Evolutionary conservation across 108 stramenopile species (phyloP).

Genomic region (Seminavis robusta): DNA sequence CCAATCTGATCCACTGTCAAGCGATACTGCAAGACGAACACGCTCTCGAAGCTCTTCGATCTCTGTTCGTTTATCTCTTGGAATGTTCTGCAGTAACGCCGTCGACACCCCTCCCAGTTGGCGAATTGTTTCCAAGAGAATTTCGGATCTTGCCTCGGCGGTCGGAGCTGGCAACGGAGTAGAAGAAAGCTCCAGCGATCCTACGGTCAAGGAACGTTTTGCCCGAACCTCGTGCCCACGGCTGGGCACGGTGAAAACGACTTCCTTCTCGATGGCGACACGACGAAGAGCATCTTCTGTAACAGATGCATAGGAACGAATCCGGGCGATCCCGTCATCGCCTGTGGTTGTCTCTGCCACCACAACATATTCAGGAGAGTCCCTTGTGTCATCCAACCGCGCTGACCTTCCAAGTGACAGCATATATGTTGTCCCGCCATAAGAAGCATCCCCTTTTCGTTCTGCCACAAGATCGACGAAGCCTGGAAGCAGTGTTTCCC

Average conservation of each 20-base stretch:
- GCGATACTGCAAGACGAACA: constrained; percentile 23
- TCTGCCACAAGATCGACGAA: constrained; percentile 62
- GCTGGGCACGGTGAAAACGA: constrained; percentile 47
- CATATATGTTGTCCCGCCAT: constrained; percentile 52
- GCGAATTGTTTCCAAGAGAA: constrained; percentile 42
- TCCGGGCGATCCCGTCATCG: constrained; percentile 54
- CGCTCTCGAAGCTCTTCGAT: constrained; percentile 35
- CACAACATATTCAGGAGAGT: constrained; percentile 32
- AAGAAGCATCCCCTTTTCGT: constrained; percentile 55
- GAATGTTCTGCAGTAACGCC: constrained; percentile 29
- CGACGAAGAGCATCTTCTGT: constrained; percentile 14
- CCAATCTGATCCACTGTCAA: constrained; percentile 21
- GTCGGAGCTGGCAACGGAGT: constrained; percentile 41
- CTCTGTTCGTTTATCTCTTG: constrained; percentile 20
- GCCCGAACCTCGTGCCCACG: constrained; percentile 57
- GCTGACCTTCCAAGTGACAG: constrained; percentile 37
- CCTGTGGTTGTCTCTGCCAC: constrained; percentile 56
- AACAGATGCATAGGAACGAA: constrained; percentile 46
- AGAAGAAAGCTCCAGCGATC: constrained; percentile 45
- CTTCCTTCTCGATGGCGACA: constrained; percentile 25
- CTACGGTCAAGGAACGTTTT: constrained; percentile 27
- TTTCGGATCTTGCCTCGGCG: constrained; percentile 28
- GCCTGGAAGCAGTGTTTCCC: constrained; percentile 47
- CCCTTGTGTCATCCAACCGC: constrained; percentile 12
- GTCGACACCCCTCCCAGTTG: constrained; percentile 38